Base-by-base conservation (phyloP, 176 grass and related monocot species). In the Neostapfia colusana region DNA sequence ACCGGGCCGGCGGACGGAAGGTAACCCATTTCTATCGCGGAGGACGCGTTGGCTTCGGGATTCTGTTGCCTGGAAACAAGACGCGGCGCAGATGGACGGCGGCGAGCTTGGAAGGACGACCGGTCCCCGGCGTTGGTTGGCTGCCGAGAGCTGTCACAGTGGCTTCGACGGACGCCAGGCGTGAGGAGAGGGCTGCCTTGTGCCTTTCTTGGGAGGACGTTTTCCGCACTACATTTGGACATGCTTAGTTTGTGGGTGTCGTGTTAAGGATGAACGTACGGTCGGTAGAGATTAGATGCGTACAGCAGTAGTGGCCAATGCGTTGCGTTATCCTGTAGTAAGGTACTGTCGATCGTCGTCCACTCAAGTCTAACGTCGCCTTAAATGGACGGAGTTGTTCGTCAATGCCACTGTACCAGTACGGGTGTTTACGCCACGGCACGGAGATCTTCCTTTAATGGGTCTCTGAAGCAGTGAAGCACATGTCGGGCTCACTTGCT, bases 1-100 rank as follows among this genome's bases (percentile, higher is more conserved):
- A 49, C 11, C 3, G 73, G 58, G 11, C 28, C 50, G 17, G 59
- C 12, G 39, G 17, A 76, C 38, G 75, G 62, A 79, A 74, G 85
- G 80, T 79, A 77, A 25, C 85, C 61, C 20, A 62, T 87, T 49
- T 40, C 73, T 46, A 61, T 83, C 80, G 17, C 50, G 20, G 16
- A 37, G 72, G 39, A 64, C 54, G 60, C 7, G 3, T 54, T 31
- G 65, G 77, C 17, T 13, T 18, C 31, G 67, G 46, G 11, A 65
- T 37, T 11, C 26, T 46, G 63, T 0, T 9, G 53, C 50, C 35
- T 28, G 50, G 21, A 48, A 49, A 78, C 79, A 11, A 2, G 59
- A 66, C 79, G 66, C 50, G 2, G 31, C 7, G 17, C 55, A 23
- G 10, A 5, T 37, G 37, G 78, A n/a, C 79, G 79, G 10, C 68